Evolutionary conservation across 805 yeast species (phyloP), one percentile per base, ranked within the genome.

Genomic region (Debaryomyces tyrocola): DNA sequence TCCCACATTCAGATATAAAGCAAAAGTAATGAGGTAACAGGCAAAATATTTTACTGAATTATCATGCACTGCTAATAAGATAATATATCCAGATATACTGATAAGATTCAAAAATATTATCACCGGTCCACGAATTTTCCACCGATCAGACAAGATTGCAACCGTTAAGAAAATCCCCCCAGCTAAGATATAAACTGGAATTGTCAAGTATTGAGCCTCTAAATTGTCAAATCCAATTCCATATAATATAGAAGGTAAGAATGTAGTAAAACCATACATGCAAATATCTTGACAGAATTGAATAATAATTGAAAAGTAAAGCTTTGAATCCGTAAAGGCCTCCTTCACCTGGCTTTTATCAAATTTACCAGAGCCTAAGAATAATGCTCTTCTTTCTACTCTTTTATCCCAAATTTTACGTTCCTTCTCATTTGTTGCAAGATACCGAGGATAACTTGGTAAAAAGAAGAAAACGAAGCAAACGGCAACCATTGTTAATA

Each of bases 281-380:
- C 69, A 59, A 11, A 66, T 50, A 53, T 74, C 77, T 40, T 60
- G 70, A 57, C 79, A 73, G 53, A 77, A 75, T 53, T 75, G 78
- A 49, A 70, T 70, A n/a, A 59, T 45, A 43, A 66, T 62, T 9
- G 33, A 18, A 17, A 64, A 47, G 41, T 63, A 58, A 21, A 70
- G 62, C 48, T 70, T 69, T 38, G 66, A 61, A 47, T 76, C 79
- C 29, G 41, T 50, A 28, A 73, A 48, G 0, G 75, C 72, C 38
- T 64, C 57, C 20, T 35, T 39, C 10, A 69, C 61, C 41, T 64
- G 71, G 9, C 52, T 53, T 66, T 62, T 56, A 9, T 59, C 59
- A 44, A 68, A 65, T 11, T 55, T 44, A 6, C 58, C 53, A 20
- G 43, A 69, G 28, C 72, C 77, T 53, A 58, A 53, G 48, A 61